phyloP scores from a whole-genome alignment of 306 rosid species.

The Acacia melanoxylon region DNA sequence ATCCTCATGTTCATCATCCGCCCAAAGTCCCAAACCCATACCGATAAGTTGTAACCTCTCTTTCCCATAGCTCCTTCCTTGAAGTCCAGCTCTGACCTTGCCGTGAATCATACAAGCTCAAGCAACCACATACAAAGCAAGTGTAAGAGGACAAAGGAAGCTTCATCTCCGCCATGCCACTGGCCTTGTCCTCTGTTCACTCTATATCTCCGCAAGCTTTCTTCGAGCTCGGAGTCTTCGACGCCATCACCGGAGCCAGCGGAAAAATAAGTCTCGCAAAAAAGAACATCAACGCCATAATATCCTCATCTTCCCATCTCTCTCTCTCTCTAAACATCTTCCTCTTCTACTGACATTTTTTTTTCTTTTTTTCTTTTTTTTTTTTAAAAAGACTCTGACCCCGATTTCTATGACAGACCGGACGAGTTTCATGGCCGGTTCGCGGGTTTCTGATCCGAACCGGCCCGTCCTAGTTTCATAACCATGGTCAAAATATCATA shows the following conservation, averaged over 20 bases:
- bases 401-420: no score
- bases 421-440: no score
- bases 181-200: slow-evolving; percentile 20
- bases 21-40: not conserved
- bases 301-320: not conserved
- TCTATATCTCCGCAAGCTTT: slow-evolving; percentile 45
- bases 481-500: no score
- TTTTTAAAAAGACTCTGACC: no score
- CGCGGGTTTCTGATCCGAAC: no score
- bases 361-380: no score
- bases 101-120: not conserved
- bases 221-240: slow-evolving; percentile 53
- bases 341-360: no score
- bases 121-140: not conserved
- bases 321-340: no score
- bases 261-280: slow-evolving; percentile 33
- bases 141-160: not conserved
- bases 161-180: not conserved
- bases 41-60: not conserved
- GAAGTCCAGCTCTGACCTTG: not conserved
- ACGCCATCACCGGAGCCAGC: slow-evolving; percentile 49
- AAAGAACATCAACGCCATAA: slow-evolving; percentile 27
- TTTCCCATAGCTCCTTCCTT: not conserved
- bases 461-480: no score
- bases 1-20: not conserved